These are phyloP conservation scores for Skeletonema menzelii DNA, from an alignment of 108 stramenopile genomes.

Conservation along the genomic window DNA sequence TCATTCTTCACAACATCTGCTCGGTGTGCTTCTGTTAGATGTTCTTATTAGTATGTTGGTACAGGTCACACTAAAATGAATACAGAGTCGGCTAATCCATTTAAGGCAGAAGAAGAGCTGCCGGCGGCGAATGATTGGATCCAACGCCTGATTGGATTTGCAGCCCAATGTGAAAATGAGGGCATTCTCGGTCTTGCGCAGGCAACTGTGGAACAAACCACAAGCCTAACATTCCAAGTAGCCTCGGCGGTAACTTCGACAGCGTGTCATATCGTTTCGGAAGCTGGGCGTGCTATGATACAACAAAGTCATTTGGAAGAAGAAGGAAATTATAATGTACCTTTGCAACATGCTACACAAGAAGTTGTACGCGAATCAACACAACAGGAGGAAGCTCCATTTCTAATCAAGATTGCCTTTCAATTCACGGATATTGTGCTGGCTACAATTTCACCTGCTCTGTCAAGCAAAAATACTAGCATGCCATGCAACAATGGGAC, in stretches of 20 bases:
- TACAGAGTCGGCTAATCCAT: background rate
- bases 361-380: background rate
- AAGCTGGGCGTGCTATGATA: background rate
- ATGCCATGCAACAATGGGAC: background rate
- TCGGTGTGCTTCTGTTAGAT: too few relatives aligned
- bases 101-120: background rate
- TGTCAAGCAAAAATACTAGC: background rate
- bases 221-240: constrained; percentile 3
- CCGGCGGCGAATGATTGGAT: background rate
- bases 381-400: background rate
- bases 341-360: background rate
- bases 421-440: background rate
- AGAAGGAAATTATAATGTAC: background rate
- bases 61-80: background rate
- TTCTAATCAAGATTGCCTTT: background rate
- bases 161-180: constrained; percentile 19
- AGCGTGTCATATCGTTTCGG: constrained; percentile 11
- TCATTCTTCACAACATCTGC: too few relatives aligned
- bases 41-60: too few relatives aligned
- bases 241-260: constrained; percentile 2
- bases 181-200: constrained; percentile 21
- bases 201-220: constrained; percentile 8
- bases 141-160: background rate
- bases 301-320: background rate
- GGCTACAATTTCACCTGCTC: background rate